Evolutionary conservation across 441 rosid species (phyloP), one percentile per base, ranked within the genome.

Genomic region (Populus hybrid): DNA sequence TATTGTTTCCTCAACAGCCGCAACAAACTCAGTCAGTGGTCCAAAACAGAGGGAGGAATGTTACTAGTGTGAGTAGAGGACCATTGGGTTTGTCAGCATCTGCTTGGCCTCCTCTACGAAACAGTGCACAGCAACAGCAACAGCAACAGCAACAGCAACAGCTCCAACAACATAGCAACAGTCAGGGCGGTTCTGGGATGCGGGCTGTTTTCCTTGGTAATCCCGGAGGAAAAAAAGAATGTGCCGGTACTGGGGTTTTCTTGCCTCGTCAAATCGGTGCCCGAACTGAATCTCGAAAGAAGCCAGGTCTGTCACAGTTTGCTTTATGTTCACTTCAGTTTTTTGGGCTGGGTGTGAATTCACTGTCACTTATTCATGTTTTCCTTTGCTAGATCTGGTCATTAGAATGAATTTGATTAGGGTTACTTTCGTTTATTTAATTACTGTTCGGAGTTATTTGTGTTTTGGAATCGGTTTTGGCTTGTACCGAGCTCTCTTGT

Each of bases 231-330:
- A 90, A 90, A 83, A 83, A 86, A 38, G 91, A 85, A 73, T 90
- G 86, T 63, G 80, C 94, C 1, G 99, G 98, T 12, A 95, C 99
- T 20, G 99, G 98, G 12, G 98, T 95, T 4, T 95, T 95, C 84
- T 77, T 93, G 34, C 99, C 99, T 38, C 95, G 94, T 16, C 86
- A 87, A 8, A 46, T 72, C n/a, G 81, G 84, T 69, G 54, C 84
- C 14, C 73, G 83, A 6, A 2, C 83, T 23, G 88, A 88, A 67
- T 34, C 87, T 42, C 86, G 88, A 35, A 85, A 89, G 86, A 91
- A 92, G 79, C 68, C 86, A 30, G 87, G 97, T 91, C 6, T 5
- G 28, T 23, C n/a, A 6, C 24, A 0, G 20, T 21, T 32, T n/a
- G 5, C 11, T 2, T 10, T 16, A 3, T 16, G 28, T 10, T 1